Percentiles rank a stretch among this genome's conserved stretches.
Evolutionary conservation across 2,329 filamentous ascomycete species (phyloP).

Genomic region (Penicillium expansum): DNA sequence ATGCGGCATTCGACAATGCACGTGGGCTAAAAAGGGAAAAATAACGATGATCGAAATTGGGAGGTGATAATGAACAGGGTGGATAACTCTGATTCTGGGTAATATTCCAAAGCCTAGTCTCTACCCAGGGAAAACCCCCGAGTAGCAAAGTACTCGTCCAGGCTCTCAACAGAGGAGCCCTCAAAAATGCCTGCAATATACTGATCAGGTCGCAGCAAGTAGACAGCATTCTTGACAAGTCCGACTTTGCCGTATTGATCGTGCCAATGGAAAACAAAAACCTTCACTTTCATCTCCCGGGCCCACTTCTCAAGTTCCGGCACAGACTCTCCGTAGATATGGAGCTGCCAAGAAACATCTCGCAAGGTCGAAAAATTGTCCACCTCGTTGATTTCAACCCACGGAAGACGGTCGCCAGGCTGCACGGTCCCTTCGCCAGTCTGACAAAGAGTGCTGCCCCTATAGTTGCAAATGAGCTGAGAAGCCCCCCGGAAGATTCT

Average conservation of each 20-base stretch:
- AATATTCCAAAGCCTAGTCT: background rate
- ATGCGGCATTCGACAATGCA: background rate
- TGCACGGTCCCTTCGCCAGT: constrained; percentile 36
- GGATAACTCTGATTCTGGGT: background rate
- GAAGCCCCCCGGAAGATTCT: constrained; percentile 39
- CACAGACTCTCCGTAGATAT: constrained; percentile 27
- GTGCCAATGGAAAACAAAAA: constrained; percentile 28
- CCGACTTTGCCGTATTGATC: constrained; percentile 22
- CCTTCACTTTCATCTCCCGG: constrained; percentile 14
- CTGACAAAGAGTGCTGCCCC: constrained; percentile 36
- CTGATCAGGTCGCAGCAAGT: constrained; percentile 33
- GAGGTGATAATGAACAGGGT: background rate
- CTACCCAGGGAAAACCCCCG: constrained; percentile 1
- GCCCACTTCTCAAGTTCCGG: constrained; percentile 26
- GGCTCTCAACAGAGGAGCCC: constrained; percentile 15
- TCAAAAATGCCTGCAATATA: constrained; percentile 29
- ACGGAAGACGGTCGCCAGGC: constrained; percentile 50
- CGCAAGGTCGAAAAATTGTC: constrained; percentile 30
- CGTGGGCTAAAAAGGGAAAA: background rate
- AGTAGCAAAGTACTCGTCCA: constrained; percentile 25
- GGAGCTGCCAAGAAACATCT: constrained; percentile 32
- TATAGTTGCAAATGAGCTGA: constrained; percentile 47
- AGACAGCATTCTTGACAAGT: constrained; percentile 25
- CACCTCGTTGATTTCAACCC: constrained; percentile 22
- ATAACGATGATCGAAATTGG: background rate